Conservation (phyloP, 345 rosid genomes). For the Hibiscus mutabilis region DNA sequence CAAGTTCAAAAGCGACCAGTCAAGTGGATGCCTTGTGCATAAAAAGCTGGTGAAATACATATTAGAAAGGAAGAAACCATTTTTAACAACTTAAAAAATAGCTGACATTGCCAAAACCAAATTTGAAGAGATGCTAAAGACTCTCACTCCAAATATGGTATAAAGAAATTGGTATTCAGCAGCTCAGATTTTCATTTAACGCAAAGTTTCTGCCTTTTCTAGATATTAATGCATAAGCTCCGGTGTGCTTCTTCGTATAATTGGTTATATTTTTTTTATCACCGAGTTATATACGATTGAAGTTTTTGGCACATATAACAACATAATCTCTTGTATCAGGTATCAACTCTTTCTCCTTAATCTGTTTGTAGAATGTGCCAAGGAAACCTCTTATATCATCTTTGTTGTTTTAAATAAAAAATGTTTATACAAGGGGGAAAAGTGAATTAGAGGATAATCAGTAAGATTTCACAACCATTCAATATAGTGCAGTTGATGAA, state of each 20-base stretch:
- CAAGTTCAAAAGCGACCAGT: background rate
- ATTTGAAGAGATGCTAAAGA: background rate
- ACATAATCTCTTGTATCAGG: background rate
- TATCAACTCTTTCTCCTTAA: background rate
- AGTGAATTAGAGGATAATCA: background rate
- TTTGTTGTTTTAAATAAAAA: background rate
- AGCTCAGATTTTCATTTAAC: background rate
- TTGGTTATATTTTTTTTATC: background rate
- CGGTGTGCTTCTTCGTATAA: background rate
- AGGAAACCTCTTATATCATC: background rate
- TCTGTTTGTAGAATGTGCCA: background rate
- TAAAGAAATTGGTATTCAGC: background rate
- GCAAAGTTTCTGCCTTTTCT: background rate
- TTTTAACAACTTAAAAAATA: background rate
- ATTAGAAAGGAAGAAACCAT: background rate
- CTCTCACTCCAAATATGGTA: background rate
- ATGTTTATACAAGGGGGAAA: background rate
- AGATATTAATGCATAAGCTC: background rate
- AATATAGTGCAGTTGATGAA: constrained; percentile 1
- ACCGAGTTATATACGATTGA: background rate
- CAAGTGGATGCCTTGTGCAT: background rate
- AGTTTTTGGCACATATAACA: background rate
- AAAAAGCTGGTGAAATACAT: background rate
- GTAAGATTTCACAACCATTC: background rate
- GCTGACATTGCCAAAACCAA: background rate